These are phyloP conservation scores for Solanum chiquidenum DNA, from an alignment of 257 asterid species.

Conservation along the genomic window DNA sequence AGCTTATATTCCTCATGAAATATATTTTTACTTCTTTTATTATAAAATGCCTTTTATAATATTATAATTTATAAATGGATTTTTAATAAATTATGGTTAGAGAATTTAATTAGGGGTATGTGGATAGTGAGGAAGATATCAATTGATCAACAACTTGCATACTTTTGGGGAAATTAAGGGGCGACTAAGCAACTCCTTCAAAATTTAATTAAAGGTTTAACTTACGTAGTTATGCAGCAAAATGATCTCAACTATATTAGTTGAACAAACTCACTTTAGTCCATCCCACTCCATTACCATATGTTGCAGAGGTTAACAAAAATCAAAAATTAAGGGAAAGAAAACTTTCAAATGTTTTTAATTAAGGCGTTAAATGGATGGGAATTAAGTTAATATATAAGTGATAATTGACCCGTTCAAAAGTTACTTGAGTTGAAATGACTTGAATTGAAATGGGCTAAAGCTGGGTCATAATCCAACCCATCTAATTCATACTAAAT, in stretches of 20 bases:
- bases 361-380: background rate
- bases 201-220: constrained; percentile 2
- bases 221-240: background rate
- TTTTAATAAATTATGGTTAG: background rate
- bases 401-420: background rate
- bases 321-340: background rate
- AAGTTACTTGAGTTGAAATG: background rate
- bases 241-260: constrained; percentile 21
- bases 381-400: background rate
- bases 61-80: background rate
- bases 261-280: constrained; percentile 37
- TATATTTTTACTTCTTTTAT: background rate
- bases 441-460: background rate
- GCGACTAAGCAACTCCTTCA: background rate
- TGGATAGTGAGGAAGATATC: background rate
- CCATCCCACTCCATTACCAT: background rate
- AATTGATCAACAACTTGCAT: constrained; percentile 26
- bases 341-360: background rate
- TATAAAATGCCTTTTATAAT: background rate
- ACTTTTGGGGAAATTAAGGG: constrained; percentile 18
- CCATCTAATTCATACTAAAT: background rate
- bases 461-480: background rate
- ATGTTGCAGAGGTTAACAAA: background rate
- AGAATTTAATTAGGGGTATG: background rate
- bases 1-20: background rate